phyloP scores from a whole-genome alignment of 805 yeast species.

The Kluyveromyces aestuarii region DNA sequence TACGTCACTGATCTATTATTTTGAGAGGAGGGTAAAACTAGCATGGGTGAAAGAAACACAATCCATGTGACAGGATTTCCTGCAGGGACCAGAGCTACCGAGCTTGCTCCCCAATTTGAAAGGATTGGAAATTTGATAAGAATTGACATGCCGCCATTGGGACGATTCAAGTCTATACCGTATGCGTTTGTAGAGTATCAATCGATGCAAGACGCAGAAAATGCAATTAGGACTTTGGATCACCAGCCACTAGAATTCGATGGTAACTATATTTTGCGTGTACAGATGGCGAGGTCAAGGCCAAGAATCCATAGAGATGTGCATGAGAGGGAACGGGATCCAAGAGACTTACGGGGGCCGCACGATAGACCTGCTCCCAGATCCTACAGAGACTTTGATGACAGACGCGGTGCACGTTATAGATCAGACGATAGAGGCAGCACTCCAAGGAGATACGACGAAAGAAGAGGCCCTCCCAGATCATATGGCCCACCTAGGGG shows the following conservation, averaged over 20 bases:
- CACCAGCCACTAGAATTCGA: slow-evolving; percentile 38
- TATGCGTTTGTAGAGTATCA: slow-evolving; percentile 57
- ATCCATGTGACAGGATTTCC: slow-evolving; percentile 47
- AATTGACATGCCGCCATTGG: slow-evolving; percentile 56
- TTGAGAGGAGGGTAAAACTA: too few relatives aligned
- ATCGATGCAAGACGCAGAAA: slow-evolving; percentile 43
- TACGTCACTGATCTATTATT: too few relatives aligned
- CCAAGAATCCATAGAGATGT: not conserved
- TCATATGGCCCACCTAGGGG: not conserved
- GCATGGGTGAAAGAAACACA: slow-evolving; percentile 27
- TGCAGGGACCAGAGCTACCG: slow-evolving; percentile 45
- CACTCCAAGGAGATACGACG: slow-evolving; percentile 1
- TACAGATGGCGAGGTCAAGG: slow-evolving; percentile 44
- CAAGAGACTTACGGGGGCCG: not conserved
- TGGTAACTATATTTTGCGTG: slow-evolving; percentile 33
- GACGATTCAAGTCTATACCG: slow-evolving; percentile 48
- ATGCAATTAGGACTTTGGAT: slow-evolving; percentile 39
- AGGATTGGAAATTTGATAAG: slow-evolving; percentile 49
- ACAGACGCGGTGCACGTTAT: not conserved
- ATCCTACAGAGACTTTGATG: slow-evolving; percentile 1
- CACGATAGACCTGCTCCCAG: slow-evolving; percentile 1
- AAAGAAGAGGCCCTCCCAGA: not conserved
- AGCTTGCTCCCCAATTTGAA: slow-evolving; percentile 52
- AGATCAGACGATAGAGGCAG: not conserved
- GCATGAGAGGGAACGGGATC: not conserved